phyloP scores from a whole-genome alignment of 2,329 filamentous ascomycete species.

The Penicillium capsulatum region DNA sequence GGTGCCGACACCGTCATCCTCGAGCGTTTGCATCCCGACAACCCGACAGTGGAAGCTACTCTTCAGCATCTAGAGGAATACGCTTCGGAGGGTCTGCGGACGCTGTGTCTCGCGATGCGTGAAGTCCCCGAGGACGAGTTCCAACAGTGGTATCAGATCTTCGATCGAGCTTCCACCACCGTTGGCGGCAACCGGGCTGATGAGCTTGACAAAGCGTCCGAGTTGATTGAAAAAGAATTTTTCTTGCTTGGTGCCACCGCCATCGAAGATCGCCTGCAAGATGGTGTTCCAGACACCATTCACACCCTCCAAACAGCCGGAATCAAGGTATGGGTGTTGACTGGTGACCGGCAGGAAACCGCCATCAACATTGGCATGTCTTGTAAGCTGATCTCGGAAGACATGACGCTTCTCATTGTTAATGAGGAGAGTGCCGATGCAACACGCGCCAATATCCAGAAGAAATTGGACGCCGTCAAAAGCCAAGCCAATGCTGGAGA shows the following conservation, averaged over 20 bases:
- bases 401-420: constrained; percentile 95
- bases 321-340: constrained; percentile 98
- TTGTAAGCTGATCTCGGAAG: constrained; percentile 95
- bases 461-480: constrained; percentile 86
- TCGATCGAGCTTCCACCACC: constrained; percentile 81
- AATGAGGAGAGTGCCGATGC: constrained; percentile 80
- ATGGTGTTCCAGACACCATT: constrained; percentile 96
- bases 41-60: constrained; percentile 83
- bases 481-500: constrained; percentile 64
- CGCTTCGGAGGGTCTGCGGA: constrained; percentile 90
- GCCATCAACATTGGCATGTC: constrained; percentile 99
- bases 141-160: constrained; percentile 79
- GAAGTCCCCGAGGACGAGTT: constrained; percentile 89
- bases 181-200: constrained; percentile 89
- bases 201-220: constrained; percentile 93
- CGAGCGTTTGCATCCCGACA: constrained; percentile 78
- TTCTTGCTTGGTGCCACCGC: constrained; percentile 90
- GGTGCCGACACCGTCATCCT: constrained; percentile 97
- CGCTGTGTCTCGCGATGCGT: constrained; percentile 89
- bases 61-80: constrained; percentile 97
- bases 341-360: constrained; percentile 94
- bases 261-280: constrained; percentile 94
- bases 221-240: constrained; percentile 90
- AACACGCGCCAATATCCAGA: constrained; percentile 83
- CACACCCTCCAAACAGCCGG: constrained; percentile 93